Conservation (phyloP, 768 basidiomycete species). For the Tephrocybe rancida region DNA sequence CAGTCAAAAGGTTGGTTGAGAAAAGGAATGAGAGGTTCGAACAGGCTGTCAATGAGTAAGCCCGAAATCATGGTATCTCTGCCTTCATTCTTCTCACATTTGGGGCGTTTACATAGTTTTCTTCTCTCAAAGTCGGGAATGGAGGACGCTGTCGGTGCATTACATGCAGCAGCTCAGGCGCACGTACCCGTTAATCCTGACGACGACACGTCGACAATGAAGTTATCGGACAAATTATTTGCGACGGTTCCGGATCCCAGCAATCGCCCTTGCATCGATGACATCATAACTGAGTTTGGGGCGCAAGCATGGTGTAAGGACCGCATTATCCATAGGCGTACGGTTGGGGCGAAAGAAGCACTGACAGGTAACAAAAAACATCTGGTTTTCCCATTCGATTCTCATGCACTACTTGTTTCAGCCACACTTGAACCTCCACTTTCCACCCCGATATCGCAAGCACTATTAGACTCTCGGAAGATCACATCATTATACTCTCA, state of each 20-base stretch:
- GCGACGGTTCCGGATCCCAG: slow-evolving; percentile 41
- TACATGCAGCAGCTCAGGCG: slow-evolving; percentile 68
- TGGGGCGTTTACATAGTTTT: slow-evolving; percentile 47
- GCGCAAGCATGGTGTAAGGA: slow-evolving; percentile 66
- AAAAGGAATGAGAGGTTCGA: slow-evolving; percentile 67
- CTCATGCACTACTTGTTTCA: slow-evolving; percentile 18
- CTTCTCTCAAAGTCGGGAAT: slow-evolving; percentile 49
- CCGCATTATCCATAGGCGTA: slow-evolving; percentile 65
- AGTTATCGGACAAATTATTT: slow-evolving; percentile 8
- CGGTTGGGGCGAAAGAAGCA: slow-evolving; percentile 53
- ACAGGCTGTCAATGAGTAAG: slow-evolving; percentile 70
- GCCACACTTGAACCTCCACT: slow-evolving; percentile 57
- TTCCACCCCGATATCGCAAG: slow-evolving; percentile 55
- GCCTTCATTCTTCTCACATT: background rate
- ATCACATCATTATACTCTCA: slow-evolving; percentile 69
- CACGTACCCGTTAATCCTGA: slow-evolving; percentile 72
- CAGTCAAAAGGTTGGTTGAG: slow-evolving; percentile 71
- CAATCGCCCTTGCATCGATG: slow-evolving; percentile 58
- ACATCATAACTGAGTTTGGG: slow-evolving; percentile 59
- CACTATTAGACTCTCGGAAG: slow-evolving; percentile 57
- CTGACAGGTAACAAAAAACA: slow-evolving; percentile 39
- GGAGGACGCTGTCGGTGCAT: slow-evolving; percentile 64
- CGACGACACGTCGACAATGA: slow-evolving; percentile 5
- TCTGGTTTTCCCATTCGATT: background rate
- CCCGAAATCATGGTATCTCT: background rate